Evolutionary conservation across 2,329 filamentous ascomycete species (phyloP).

Genomic region (Fusarium paranaense): DNA sequence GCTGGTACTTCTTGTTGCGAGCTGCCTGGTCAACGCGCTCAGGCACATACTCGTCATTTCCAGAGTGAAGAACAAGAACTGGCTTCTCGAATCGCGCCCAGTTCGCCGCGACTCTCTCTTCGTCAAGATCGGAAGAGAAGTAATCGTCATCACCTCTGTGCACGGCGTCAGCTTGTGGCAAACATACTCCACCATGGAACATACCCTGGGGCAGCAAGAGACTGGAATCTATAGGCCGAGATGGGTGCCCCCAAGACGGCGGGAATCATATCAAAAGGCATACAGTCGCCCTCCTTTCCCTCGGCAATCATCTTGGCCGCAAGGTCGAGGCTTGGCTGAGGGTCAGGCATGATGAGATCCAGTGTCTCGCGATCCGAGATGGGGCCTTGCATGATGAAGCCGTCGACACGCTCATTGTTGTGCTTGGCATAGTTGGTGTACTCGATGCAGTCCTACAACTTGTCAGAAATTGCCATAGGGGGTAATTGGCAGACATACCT

Average conservation of each 20-base stretch:
- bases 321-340: conserved; percentile 58
- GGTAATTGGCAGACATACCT: conserved; percentile 52
- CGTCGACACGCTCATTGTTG: conserved; percentile 70
- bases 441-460: conserved; percentile 65
- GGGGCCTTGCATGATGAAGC: conserved; percentile 82
- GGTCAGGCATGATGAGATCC: conserved; percentile 56
- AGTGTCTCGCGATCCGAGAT: conserved; percentile 81
- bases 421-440: conserved; percentile 60
- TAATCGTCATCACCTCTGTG: conserved; percentile 82
- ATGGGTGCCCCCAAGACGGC: conserved; percentile 57
- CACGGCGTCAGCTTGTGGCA: conserved; percentile 8
- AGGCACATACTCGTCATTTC: conserved; percentile 74
- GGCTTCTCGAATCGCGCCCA: conserved; percentile 74
- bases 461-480: not conserved
- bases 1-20: conserved; percentile 69
- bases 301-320: conserved; percentile 67
- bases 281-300: conserved; percentile 65
- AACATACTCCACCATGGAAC: conserved; percentile 34
- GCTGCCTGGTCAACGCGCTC: conserved; percentile 65
- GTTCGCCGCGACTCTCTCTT: conserved; percentile 66
- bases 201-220: conserved; percentile 63
- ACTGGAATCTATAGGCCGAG: conserved; percentile 65
- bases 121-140: conserved; percentile 82
- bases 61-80: conserved; percentile 74
- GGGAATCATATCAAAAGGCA: conserved; percentile 62